Evolutionary conservation across 2,329 filamentous ascomycete genomes (phyloP), one percentile per base, ranked within the genome.

Genomic region (Calonectria pseudoreteaudii): DNA sequence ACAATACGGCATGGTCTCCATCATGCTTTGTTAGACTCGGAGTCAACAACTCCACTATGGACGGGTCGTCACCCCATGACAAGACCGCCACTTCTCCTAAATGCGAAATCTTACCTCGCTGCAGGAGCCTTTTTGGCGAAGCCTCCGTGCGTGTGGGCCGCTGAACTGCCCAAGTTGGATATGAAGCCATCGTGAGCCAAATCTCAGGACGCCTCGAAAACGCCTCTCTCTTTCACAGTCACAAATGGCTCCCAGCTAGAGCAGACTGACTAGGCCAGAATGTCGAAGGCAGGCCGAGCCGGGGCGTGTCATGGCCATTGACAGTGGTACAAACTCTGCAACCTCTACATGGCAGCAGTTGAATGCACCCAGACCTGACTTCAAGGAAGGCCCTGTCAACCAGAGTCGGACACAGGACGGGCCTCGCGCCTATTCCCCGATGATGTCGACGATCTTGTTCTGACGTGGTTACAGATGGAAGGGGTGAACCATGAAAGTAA

Each of bases 1-100:
- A 67, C 36, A 44, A 38, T 38, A 72, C 66, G 58, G 70, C 28
- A 69, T 52, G 70, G 72, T 72, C 74, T 70, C 53, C 49, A 72
- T 52, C 56, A 71, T 64, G 56, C 62, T 68, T 74, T 68, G 53
- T 31, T 72, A 49, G 66, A 14, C 38, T 26, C 26, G 65, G 49
- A 56, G 44, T 26, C 49, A 23, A 56, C 52, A 56, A 38, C 50
- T 38, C 36, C 52, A 65, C 36, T 20, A 20, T 20, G 56, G 56
- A 28, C 38, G n/a, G 34, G 56, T 23, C 34, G n/a, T 60, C 34
- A 41, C 56, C 56, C 18, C 56, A 60, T 60, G 34, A 34, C 34
- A 26, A 62, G 23, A 23, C 34, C 56, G 34, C 56, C 36, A 38
- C 38, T 38, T 18, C 18, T 41, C 34, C 56, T 30, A 41, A 34